Evolutionary conservation across 306 rosid genomes (phyloP).

Genomic region (Lotus japonicus): DNA sequence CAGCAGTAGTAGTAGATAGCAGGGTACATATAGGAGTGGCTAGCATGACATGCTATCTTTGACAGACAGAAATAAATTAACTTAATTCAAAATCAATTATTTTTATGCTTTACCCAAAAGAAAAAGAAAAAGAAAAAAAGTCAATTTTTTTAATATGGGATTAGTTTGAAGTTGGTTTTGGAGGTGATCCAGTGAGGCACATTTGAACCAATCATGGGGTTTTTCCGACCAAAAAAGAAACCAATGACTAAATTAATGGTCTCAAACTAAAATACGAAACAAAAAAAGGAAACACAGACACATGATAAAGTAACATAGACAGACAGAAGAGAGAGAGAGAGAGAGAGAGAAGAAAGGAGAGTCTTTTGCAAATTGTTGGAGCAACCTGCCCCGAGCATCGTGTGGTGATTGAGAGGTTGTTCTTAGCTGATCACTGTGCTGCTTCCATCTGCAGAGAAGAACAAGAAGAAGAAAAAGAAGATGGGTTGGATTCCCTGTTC

Average conservation of each 20-base stretch:
- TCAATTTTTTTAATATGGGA: background rate
- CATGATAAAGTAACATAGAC: constrained; percentile 23
- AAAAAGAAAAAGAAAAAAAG: background rate
- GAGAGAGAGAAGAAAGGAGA: constrained; percentile 21
- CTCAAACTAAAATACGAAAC: constrained; percentile 17
- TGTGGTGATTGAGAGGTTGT: constrained; percentile 17
- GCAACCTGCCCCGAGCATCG: constrained; percentile 15
- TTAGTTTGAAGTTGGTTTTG: constrained; percentile 23
- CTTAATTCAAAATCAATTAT: constrained; percentile 11
- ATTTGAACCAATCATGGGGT: constrained; percentile 29
- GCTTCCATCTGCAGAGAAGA: constrained; percentile 1
- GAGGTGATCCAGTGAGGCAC: constrained; percentile 18
- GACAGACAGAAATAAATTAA: constrained; percentile 1
- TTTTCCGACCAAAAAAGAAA: constrained; percentile 17
- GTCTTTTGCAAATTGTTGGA: constrained; percentile 23
- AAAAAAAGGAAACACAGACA: constrained; percentile 15
- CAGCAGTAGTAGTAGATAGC: background rate
- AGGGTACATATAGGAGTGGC: constrained; percentile 22
- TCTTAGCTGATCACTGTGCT: background rate
- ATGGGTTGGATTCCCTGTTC: constrained; percentile 97
- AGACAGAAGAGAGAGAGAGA: constrained; percentile 8
- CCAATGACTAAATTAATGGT: constrained; percentile 27
- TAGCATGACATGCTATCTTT: constrained; percentile 23
- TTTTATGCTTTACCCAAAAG: background rate
- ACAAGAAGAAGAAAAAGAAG: constrained; percentile 1